Conservation (phyloP, 305 asterid species). For the Solanum hybrid region DNA sequence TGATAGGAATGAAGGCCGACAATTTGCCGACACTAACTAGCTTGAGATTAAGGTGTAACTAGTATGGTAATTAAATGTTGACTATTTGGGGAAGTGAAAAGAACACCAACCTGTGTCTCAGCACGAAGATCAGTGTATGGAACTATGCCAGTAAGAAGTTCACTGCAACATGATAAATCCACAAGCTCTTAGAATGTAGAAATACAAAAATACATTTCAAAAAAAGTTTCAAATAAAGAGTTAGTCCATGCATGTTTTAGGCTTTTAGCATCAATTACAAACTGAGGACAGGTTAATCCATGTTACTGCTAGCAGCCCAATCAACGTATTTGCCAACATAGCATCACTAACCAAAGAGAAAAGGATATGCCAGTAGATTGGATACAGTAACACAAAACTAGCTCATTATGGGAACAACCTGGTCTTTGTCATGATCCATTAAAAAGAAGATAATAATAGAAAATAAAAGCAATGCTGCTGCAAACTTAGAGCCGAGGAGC, state of each 20-base stretch:
- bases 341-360: background rate
- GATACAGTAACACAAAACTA: background rate
- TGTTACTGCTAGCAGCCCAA: background rate
- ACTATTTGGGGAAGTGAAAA: background rate
- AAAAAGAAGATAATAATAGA: background rate
- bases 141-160: constrained; percentile 87
- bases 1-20: background rate
- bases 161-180: constrained; percentile 41
- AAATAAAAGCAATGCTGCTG: background rate
- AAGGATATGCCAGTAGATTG: background rate
- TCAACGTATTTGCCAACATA: background rate
- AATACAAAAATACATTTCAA: background rate
- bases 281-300: background rate
- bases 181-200: background rate
- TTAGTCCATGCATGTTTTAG: background rate
- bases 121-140: constrained; percentile 98
- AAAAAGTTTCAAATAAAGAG: background rate
- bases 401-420: background rate
- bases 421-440: background rate
- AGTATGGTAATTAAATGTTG: background rate
- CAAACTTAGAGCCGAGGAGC: background rate
- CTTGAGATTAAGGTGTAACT: background rate
- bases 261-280: background rate
- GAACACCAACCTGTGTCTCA: constrained; percentile 66
- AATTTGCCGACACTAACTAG: background rate